Evolutionary conservation across 768 basidiomycete genomes (phyloP).

Genomic region (Pluteus cervinus): DNA sequence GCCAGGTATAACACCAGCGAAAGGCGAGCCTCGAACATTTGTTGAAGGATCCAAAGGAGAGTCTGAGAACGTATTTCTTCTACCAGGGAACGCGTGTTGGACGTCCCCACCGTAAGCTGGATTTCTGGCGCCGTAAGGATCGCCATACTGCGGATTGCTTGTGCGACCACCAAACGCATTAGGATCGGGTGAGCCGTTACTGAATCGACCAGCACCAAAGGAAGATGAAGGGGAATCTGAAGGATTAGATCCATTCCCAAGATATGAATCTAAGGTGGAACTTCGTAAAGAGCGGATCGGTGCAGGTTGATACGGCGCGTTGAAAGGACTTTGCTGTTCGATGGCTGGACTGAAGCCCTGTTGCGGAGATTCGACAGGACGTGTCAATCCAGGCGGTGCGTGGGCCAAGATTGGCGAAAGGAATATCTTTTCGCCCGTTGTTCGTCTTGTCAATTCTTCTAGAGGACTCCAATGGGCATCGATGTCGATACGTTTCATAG

Average conservation of each 20-base stretch:
- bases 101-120: no score
- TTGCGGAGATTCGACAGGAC: constrained; percentile 43
- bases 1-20: no score
- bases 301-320: constrained; percentile 60
- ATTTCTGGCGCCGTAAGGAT: no score
- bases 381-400: constrained; percentile 49
- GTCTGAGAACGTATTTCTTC: constrained; percentile 13
- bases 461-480: constrained; percentile 67
- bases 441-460: constrained; percentile 47
- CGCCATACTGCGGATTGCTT: constrained; percentile 31
- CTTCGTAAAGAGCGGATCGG: constrained; percentile 55
- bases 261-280: constrained; percentile 61
- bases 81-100: constrained; percentile 7
- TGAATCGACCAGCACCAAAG: constrained; percentile 56
- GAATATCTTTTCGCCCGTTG: constrained; percentile 56
- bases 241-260: constrained; percentile 44
- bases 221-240: constrained; percentile 74
- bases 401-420: constrained; percentile 40
- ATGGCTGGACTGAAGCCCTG: constrained; percentile 35
- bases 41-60: no score
- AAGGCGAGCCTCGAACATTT: no score
- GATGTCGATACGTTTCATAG: constrained; percentile 74
- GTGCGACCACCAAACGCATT: constrained; percentile 45
- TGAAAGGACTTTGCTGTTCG: no score
- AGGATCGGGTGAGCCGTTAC: constrained; percentile 67